Percentiles rank a stretch among this genome's conserved stretches.
These are phyloP conservation scores for Rosellinia necatrix DNA, from an alignment of 2,329 filamentous ascomycete genomes.

Conservation along the genomic window DNA sequence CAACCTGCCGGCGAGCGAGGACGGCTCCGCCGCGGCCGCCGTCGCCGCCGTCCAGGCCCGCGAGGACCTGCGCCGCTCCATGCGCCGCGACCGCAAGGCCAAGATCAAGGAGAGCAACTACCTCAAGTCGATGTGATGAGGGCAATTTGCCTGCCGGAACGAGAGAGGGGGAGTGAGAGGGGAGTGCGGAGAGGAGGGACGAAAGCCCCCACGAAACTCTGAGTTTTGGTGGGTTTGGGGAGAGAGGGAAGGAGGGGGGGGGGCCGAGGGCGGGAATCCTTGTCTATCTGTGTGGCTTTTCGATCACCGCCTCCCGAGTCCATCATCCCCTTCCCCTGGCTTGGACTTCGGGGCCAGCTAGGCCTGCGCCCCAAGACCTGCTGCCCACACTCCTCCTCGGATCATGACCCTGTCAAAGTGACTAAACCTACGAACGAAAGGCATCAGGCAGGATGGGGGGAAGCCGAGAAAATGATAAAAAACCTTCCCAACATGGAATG, in stretches of 20 bases:
- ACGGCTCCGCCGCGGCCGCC: conserved; percentile 50
- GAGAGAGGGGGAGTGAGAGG: too few species aligned
- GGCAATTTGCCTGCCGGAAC: too few species aligned
- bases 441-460: neutral
- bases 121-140: conserved; percentile 73
- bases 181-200: too few species aligned
- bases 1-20: conserved; percentile 65
- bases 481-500: neutral
- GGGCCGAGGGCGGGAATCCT: too few species aligned
- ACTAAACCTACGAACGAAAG: neutral
- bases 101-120: conserved; percentile 87
- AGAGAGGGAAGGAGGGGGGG: too few species aligned
- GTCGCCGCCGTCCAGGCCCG: conserved; percentile 56
- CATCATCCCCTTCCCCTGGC: neutral
- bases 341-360: neutral
- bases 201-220: too few species aligned
- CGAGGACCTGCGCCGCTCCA: conserved; percentile 68
- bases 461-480: neutral
- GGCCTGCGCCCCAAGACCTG: too few species aligned
- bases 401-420: too few species aligned
- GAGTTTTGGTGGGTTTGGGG: too few species aligned
- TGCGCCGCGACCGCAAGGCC: conserved; percentile 75
- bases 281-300: too few species aligned
- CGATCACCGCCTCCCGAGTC: too few species aligned
- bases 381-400: too few species aligned